Percentiles rank a stretch among this genome's conserved stretches.
Conservation (phyloP, 192 early-diverging fungal genomes). For the Coemansia sp. region DNA sequence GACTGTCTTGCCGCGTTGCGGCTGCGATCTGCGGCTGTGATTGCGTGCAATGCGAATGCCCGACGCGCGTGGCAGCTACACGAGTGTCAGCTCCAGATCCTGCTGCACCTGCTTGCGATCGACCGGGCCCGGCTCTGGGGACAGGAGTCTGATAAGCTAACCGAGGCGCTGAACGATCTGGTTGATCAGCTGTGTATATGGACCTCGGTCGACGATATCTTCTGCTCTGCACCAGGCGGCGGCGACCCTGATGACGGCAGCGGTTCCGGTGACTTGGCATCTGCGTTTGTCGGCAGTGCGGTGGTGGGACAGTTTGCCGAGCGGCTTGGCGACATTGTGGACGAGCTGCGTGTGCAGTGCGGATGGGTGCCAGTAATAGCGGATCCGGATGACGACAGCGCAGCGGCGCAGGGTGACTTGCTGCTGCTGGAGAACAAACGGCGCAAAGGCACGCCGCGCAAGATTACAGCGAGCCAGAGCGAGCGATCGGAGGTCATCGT, state of each 20-base stretch:
- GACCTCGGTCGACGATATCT: constrained; percentile 38
- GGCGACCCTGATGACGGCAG: not conserved
- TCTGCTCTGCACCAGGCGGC: not conserved
- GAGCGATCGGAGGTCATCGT: constrained; percentile 48
- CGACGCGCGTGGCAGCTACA: constrained; percentile 35
- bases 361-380: constrained; percentile 40
- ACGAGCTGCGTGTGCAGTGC: constrained; percentile 48
- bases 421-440: constrained; percentile 21
- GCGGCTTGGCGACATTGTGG: constrained; percentile 26
- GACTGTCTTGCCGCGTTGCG: constrained; percentile 9
- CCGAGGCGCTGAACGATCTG: constrained; percentile 28
- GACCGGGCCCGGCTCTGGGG: constrained; percentile 7
- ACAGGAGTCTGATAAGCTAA: not conserved
- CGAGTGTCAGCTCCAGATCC: constrained; percentile 48
- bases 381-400: not conserved
- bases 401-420: not conserved
- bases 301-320: constrained; percentile 18
- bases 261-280: constrained; percentile 22
- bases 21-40: not conserved
- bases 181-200: constrained; percentile 43
- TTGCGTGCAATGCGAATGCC: not conserved
- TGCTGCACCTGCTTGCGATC: constrained; percentile 33
- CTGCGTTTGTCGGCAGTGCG: constrained; percentile 37
- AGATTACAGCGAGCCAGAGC: constrained; percentile 14
- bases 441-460: constrained; percentile 50